Evolutionary conservation across 805 yeast species (phyloP), one percentile per base, ranked within the genome.

Genomic region (Barnettozyma vustinii): DNA sequence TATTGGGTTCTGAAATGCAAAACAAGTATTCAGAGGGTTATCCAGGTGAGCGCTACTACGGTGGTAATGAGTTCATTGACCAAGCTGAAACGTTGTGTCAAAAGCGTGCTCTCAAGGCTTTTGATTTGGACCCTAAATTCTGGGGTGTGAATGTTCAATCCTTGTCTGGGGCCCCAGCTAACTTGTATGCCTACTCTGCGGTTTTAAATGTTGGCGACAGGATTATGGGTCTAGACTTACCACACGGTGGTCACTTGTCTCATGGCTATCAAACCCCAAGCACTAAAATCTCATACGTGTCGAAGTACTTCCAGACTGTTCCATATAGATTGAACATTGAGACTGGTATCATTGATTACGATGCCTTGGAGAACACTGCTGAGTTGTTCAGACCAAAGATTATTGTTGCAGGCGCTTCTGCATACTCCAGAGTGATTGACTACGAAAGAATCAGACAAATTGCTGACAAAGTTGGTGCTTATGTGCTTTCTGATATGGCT

Each of bases 71-170:
- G 77, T 84, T 85, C 72, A 94, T 94, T 57, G 99, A 94, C 75
- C 83, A 87, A 70, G 89, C 91, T 67, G 99, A 94, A 75, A 69
- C 79, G 30, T 74, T 94, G 63, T 94, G 99, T 73, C 98, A 91
- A 75, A 73, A 86, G 64, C 85, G 99, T 73, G 99, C 99, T 43
- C 76, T 94, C 56, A 82, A 85, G 59, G 96, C 97, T 9, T 94
- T 94, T 74, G 72, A 77, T 57, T 74, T 92, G 53, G 79, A 82
- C 63, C 75, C 91, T 43, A 89, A 80, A 59, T 75, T 82, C 67
- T 94, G 99, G 99, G 99, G 99, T 50, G 97, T 91, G 58, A 94
- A 94, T 65, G 99, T 94, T 40, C 99, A 94, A 74, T 81, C 97
- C 43, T 76, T 94, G 61, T 87, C 96, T 25, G 99, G 99, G 51